Conservation (phyloP, 768 basidiomycete genomes). For the Tephrocybe sp. region DNA sequence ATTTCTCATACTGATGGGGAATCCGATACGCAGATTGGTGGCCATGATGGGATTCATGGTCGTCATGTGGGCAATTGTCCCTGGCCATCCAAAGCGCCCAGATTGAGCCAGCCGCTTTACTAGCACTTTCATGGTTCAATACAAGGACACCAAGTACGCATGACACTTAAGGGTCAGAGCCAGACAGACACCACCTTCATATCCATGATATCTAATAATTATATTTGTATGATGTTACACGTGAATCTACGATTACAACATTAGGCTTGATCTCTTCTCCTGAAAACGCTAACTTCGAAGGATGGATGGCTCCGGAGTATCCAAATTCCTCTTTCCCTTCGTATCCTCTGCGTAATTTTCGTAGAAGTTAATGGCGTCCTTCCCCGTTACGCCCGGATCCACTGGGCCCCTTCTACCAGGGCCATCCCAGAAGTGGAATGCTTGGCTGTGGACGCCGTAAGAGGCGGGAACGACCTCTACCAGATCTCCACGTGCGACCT, state of each 20-base stretch:
- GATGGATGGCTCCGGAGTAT: slow-evolving; percentile 14
- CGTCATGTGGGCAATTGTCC: slow-evolving; percentile 56
- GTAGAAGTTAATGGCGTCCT: slow-evolving; percentile 79
- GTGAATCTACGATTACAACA: too few relatives aligned
- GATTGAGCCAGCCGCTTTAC: slow-evolving; percentile 14
- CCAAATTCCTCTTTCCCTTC: slow-evolving; percentile 53
- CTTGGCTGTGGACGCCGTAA: slow-evolving; percentile 87
- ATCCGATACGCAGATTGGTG: slow-evolving; percentile 42
- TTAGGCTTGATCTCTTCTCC: neutral
- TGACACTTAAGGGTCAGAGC: too few relatives aligned
- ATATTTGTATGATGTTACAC: neutral
- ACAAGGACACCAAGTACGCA: too few relatives aligned
- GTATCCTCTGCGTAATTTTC: slow-evolving; percentile 86
- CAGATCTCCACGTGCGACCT: slow-evolving; percentile 95
- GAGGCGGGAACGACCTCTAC: slow-evolving; percentile 89
- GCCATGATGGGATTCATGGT: slow-evolving; percentile 62
- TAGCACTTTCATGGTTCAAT: too few relatives aligned
- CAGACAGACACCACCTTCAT: too few relatives aligned
- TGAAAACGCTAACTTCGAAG: neutral
- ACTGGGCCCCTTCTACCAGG: slow-evolving; percentile 59
- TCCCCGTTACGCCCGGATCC: slow-evolving; percentile 28
- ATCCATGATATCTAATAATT: too few relatives aligned
- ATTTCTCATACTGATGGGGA: neutral
- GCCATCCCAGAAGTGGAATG: slow-evolving; percentile 92
- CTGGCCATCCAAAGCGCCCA: slow-evolving; percentile 22